Conservation (phyloP, 2,329 filamentous ascomycete species). For the Aspergillus sp. region DNA sequence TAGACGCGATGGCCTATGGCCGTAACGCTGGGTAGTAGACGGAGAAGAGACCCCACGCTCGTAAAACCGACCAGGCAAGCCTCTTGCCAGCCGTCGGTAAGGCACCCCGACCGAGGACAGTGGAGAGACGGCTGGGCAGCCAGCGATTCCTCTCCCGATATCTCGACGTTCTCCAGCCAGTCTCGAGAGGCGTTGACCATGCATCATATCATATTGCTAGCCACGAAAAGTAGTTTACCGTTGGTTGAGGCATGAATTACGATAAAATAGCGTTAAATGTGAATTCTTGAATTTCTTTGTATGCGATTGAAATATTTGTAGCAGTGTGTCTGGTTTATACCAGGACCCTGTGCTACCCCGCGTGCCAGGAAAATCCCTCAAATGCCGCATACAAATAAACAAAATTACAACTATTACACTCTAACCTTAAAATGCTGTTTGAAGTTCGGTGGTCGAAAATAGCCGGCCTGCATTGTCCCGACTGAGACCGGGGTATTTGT, state of each 20-base stretch:
- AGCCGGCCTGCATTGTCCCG: not conserved
- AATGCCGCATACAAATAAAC: not conserved
- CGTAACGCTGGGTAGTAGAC: constrained; percentile 1
- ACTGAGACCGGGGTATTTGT: not conserved
- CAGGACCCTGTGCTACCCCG: not conserved
- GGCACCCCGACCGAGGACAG: not conserved
- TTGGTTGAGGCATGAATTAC: not conserved
- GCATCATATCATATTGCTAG: not conserved
- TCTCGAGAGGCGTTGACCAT: not conserved
- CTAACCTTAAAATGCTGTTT: no score
- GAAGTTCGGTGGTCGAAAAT: not conserved
- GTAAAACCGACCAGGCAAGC: not conserved
- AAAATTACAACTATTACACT: no score
- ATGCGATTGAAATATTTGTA: not conserved
- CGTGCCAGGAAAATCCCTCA: not conserved
- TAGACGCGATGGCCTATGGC: constrained; percentile 26
- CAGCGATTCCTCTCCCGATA: not conserved
- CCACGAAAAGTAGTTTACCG: not conserved
- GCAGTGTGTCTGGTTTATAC: not conserved
- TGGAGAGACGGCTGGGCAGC: not conserved
- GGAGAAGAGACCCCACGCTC: not conserved
- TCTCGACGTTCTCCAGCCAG: not conserved
- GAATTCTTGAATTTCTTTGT: not conserved
- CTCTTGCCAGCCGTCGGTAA: not conserved
- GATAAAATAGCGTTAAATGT: not conserved